phyloP scores from a whole-genome alignment of 2,329 filamentous ascomycete genomes.

The Aspergillus quadricinctus region DNA sequence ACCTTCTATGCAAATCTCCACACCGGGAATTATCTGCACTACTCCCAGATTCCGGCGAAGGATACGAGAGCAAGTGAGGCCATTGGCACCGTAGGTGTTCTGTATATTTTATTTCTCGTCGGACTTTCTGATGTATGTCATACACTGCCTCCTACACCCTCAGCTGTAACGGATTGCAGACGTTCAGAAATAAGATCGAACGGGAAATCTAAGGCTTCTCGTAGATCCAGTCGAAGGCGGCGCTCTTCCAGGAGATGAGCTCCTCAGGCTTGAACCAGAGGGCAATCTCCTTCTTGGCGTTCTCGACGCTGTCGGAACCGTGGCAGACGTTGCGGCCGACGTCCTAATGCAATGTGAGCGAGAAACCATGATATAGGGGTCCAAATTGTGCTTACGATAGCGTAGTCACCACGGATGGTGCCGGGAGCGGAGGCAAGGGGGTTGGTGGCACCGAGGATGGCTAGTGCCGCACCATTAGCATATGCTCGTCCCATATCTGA shows the following conservation, averaged over 20 bases:
- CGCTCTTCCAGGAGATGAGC: slow-evolving; percentile 76
- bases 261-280: slow-evolving; percentile 96
- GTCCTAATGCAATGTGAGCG: slow-evolving; percentile 44
- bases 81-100: background rate
- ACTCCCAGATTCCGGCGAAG: background rate
- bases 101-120: background rate
- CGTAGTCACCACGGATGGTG: slow-evolving; percentile 95
- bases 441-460: slow-evolving; percentile 98
- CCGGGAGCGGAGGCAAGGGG: slow-evolving; percentile 88
- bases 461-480: slow-evolving; percentile 38
- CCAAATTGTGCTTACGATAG: slow-evolving; percentile 54
- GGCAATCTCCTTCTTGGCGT: slow-evolving; percentile 98
- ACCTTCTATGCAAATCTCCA: background rate
- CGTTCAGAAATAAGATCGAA: slow-evolving; percentile 12
- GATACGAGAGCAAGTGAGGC: background rate
- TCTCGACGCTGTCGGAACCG: slow-evolving; percentile 98
- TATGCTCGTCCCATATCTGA: background rate
- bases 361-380: background rate
- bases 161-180: slow-evolving; percentile 10
- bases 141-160: slow-evolving; percentile 4
- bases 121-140: slow-evolving; percentile 5
- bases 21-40: background rate
- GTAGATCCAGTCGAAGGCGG: slow-evolving; percentile 92
- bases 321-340: slow-evolving; percentile 99
- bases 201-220: slow-evolving; percentile 63